phyloP scores from a whole-genome alignment of 192 early-diverging fungal genomes.

The Coemansia sp. region DNA sequence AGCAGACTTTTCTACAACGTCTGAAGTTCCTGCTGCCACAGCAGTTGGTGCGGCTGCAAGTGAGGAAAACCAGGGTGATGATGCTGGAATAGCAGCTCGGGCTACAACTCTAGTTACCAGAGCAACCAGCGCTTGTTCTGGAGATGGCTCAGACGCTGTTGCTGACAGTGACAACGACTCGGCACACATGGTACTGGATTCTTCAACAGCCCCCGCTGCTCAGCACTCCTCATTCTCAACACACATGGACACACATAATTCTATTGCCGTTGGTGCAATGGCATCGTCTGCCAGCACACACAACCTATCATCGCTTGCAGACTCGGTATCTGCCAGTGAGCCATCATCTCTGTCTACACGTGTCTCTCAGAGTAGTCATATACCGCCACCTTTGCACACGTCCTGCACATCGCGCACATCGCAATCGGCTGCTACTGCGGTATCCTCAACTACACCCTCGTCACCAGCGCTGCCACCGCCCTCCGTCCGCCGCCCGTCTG shows the following conservation, averaged over 20 bases:
- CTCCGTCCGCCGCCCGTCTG: constrained; percentile 2
- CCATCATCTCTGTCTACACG: constrained; percentile 23
- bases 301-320: constrained; percentile 8
- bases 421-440: constrained; percentile 17
- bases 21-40: constrained; percentile 1
- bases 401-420: constrained; percentile 8
- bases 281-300: constrained; percentile 7
- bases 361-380: constrained; percentile 28
- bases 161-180: background rate
- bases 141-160: background rate
- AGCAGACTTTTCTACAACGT: constrained; percentile 1
- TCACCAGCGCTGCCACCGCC: constrained; percentile 16
- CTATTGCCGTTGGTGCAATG: constrained; percentile 19
- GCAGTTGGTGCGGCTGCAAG: background rate
- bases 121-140: background rate
- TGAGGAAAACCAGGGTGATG: background rate
- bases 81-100: background rate
- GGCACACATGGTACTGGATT: background rate
- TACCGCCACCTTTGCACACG: constrained; percentile 29
- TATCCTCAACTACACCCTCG: constrained; percentile 20
- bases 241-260: constrained; percentile 5
- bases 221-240: background rate
- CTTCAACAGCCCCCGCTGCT: background rate
- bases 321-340: constrained; percentile 15
- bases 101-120: background rate